These are phyloP conservation scores for Entamoeba histolytica DNA, from an alignment of 208 protist genomes.

Conservation along the genomic window DNA sequence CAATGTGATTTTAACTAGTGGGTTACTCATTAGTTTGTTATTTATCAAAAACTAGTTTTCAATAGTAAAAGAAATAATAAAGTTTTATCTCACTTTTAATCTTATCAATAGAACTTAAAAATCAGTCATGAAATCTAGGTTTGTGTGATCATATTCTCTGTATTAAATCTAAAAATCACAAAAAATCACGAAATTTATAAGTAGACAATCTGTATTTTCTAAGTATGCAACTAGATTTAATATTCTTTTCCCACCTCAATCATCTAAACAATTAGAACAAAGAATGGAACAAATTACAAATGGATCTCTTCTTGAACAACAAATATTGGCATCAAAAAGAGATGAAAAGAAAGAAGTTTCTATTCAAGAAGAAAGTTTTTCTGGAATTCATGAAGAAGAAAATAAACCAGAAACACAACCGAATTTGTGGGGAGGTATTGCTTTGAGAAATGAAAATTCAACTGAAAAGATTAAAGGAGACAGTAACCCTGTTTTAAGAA, in stretches of 20 bases:
- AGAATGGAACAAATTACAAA: not conserved
- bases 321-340: not conserved
- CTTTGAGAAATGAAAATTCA: not conserved
- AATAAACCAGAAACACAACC: not conserved
- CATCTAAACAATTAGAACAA: not conserved
- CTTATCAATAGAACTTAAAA: not conserved
- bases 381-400: not conserved
- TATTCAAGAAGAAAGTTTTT: not conserved
- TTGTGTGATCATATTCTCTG: too few species aligned
- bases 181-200: not conserved
- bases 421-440: not conserved
- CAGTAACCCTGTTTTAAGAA: not conserved
- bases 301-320: not conserved
- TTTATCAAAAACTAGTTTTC: too few species aligned
- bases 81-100: too few species aligned
- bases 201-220: not conserved
- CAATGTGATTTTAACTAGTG: not conserved
- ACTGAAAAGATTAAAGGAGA: not conserved
- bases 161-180: too few species aligned
- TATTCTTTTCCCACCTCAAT: not conserved
- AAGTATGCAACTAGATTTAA: not conserved
- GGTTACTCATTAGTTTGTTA: not conserved
- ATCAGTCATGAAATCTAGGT: not conserved
- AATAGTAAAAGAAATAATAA: too few species aligned
- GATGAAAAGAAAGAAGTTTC: not conserved